These are phyloP conservation scores for Metschnikowia kunwiensis DNA, from an alignment of 805 yeast species.

Conservation along the genomic window DNA sequence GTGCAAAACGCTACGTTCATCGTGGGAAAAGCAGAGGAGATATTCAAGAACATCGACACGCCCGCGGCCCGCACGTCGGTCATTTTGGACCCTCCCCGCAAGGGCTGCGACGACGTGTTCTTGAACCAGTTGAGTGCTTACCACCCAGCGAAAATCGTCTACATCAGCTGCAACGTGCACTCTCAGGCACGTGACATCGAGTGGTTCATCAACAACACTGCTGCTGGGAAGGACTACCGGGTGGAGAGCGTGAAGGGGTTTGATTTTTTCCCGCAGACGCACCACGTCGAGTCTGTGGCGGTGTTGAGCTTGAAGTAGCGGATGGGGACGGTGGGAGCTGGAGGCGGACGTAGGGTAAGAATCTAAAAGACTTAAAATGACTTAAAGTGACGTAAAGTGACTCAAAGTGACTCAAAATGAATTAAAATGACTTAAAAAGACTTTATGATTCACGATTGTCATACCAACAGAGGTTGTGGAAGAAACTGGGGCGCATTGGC, in stretches of 20 bases:
- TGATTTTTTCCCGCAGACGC: constrained; percentile 95
- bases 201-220: constrained; percentile 68
- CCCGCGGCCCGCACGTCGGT: constrained; percentile 80
- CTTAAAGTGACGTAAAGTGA: too few species aligned
- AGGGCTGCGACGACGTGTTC: constrained; percentile 90
- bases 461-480: too few species aligned
- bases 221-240: constrained; percentile 57
- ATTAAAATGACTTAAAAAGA: too few species aligned
- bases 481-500: too few species aligned
- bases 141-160: constrained; percentile 83
- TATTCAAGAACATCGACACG: constrained; percentile 74
- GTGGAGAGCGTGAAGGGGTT: constrained; percentile 88
- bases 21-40: constrained; percentile 88
- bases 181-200: constrained; percentile 95
- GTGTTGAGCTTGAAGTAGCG: constrained; percentile 46
- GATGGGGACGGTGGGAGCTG: too few species aligned
- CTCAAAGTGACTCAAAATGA: too few species aligned
- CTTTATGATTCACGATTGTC: too few species aligned
- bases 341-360: too few species aligned
- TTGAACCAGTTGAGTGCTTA: constrained; percentile 81
- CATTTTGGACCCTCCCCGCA: constrained; percentile 94
- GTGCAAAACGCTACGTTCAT: constrained; percentile 78
- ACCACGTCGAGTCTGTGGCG: constrained; percentile 87
- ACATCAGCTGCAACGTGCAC: constrained; percentile 95
- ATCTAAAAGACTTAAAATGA: too few species aligned